Conservation (phyloP, 345 rosid genomes). For the Arabis alpina region DNA sequence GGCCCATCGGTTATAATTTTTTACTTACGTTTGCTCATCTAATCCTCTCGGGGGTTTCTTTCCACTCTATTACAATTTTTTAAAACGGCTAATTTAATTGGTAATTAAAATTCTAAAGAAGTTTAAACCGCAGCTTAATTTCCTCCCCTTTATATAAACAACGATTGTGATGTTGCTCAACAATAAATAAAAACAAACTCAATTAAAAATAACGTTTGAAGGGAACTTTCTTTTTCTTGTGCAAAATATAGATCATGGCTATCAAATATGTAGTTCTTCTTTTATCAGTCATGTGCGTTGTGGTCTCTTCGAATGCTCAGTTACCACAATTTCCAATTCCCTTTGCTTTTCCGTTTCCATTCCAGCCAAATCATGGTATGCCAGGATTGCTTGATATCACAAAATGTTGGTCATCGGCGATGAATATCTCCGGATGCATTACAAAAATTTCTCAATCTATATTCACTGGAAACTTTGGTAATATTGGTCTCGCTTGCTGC, state of each 20-base stretch:
- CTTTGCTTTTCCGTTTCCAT: background rate
- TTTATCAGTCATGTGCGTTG: too few species aligned
- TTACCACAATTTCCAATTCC: background rate
- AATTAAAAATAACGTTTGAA: background rate
- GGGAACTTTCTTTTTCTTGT: background rate
- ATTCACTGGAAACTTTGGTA: background rate
- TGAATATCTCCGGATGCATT: slow-evolving; percentile 7
- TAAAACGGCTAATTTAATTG: background rate
- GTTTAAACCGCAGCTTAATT: too few species aligned
- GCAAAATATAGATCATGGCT: slow-evolving; percentile 11
- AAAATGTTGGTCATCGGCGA: background rate
- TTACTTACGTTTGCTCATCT: background rate
- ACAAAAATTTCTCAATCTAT: slow-evolving; percentile 3
- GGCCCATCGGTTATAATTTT: background rate
- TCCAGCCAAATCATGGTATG: background rate
- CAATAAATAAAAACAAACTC: background rate
- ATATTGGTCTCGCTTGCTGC: slow-evolving; percentile 4
- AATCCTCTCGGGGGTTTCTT: background rate
- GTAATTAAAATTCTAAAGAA: background rate
- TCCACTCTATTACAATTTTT: too few species aligned
- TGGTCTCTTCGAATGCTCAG: background rate
- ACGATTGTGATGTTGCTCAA: background rate
- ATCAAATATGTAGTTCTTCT: too few species aligned
- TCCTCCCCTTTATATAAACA: background rate
- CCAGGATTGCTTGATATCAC: background rate